Evolutionary conservation across 2,329 filamentous ascomycete genomes (phyloP).

Genomic region (Trichoderma sp.): DNA sequence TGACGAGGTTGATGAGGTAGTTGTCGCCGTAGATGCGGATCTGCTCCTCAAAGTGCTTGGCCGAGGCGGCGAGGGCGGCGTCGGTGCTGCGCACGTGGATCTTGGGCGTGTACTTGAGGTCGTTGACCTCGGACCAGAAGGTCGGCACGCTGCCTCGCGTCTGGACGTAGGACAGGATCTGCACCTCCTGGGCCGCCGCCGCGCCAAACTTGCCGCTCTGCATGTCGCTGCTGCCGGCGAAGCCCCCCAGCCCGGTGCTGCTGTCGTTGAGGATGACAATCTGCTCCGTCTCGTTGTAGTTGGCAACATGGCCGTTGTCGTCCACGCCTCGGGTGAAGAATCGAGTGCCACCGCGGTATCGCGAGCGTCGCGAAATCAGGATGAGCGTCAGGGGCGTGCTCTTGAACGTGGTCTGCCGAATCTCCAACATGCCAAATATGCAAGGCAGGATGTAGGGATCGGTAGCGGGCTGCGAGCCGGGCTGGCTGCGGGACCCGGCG

Average conservation of each 20-base stretch:
- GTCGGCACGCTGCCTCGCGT: slow-evolving; percentile 95
- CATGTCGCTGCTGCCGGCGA: slow-evolving; percentile 74
- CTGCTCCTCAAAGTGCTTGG: slow-evolving; percentile 90
- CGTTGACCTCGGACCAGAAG: slow-evolving; percentile 96
- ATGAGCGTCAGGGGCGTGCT: slow-evolving; percentile 79
- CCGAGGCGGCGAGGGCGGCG: slow-evolving; percentile 74
- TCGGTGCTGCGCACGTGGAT: slow-evolving; percentile 86
- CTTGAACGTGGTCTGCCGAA: slow-evolving; percentile 84
- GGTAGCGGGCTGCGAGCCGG: slow-evolving; percentile 70
- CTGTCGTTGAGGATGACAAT: slow-evolving; percentile 85
- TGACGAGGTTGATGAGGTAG: slow-evolving; percentile 95
- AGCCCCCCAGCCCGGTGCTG: slow-evolving; percentile 73
- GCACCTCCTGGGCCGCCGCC: slow-evolving; percentile 69
- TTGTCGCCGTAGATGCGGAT: slow-evolving; percentile 94
- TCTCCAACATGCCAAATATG: slow-evolving; percentile 95
- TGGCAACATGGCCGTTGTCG: slow-evolving; percentile 91
- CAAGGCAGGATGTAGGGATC: slow-evolving; percentile 95
- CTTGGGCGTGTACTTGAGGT: slow-evolving; percentile 85
- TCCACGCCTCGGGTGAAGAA: slow-evolving; percentile 96
- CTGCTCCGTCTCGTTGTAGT: slow-evolving; percentile 99
- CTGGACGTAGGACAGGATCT: slow-evolving; percentile 93
- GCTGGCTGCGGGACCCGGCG: slow-evolving; percentile 61
- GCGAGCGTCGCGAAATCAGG: slow-evolving; percentile 85
- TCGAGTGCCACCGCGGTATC: slow-evolving; percentile 85
- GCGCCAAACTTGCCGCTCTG: slow-evolving; percentile 69